Percentiles rank a stretch among this genome's conserved stretches.
Evolutionary conservation across 139 green algal species (phyloP).

Genomic region (Coccomyxa sp.): DNA sequence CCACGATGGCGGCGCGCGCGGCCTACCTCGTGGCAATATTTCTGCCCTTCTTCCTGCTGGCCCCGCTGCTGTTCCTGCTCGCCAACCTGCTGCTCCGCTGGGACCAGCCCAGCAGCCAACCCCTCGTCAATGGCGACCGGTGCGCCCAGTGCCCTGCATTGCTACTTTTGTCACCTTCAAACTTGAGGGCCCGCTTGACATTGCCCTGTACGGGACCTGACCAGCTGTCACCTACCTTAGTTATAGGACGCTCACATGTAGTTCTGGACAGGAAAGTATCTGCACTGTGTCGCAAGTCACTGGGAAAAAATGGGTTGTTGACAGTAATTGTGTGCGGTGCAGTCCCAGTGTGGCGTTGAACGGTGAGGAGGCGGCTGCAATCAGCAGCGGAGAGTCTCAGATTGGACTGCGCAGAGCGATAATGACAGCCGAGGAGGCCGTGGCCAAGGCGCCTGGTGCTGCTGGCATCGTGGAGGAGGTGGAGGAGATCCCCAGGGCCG

Average conservation of each 20-base stretch:
- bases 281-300: too few relatives aligned
- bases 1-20: slow-evolving; percentile 32
- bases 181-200: too few relatives aligned
- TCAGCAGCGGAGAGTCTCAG: too few relatives aligned
- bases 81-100: slow-evolving; percentile 10
- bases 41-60: slow-evolving; percentile 59
- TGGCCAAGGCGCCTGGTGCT: neutral
- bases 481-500: neutral
- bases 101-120: neutral
- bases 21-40: slow-evolving; percentile 56
- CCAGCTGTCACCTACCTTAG: too few relatives aligned
- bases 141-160: neutral
- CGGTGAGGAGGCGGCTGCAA: neutral
- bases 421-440: neutral
- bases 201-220: too few relatives aligned
- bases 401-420: neutral
- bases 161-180: neutral
- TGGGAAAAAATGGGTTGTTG: too few relatives aligned
- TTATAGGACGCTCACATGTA: too few relatives aligned
- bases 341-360: neutral
- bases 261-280: too few relatives aligned
- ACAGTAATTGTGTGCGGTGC: too few relatives aligned
- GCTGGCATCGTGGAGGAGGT: neutral
- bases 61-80: slow-evolving; percentile 49
- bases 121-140: neutral